A percentile compares a stretch with the other conserved stretches of the same genome.
Conservation (phyloP, 352 stramenopile species). For the Globisporangium megalacanthum region DNA sequence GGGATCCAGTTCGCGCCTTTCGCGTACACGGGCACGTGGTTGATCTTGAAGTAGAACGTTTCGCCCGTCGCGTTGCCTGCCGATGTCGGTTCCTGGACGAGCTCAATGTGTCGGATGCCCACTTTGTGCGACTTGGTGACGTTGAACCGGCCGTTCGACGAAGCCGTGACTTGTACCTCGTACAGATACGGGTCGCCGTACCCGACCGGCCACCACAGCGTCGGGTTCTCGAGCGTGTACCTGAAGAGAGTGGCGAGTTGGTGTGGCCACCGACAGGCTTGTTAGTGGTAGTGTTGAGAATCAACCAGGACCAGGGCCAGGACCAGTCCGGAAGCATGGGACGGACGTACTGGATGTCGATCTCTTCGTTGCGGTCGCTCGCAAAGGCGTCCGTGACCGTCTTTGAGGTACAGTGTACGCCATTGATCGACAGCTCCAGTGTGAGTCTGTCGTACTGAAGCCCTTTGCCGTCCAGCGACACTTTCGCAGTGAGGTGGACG, state of each 20-base stretch:
- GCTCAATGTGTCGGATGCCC: conserved; percentile 55
- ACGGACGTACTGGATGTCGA: conserved; percentile 32
- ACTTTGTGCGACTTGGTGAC: conserved; percentile 36
- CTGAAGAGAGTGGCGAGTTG: neutral
- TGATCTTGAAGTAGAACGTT: conserved; percentile 77
- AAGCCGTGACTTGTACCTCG: conserved; percentile 35
- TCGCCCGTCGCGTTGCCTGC: conserved; percentile 35
- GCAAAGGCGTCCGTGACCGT: conserved; percentile 12
- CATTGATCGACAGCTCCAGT: conserved; percentile 47
- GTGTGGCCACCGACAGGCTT: no score
- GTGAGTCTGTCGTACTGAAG: conserved; percentile 27
- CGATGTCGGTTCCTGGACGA: conserved; percentile 49
- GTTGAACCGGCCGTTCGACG: conserved; percentile 16
- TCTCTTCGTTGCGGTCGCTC: conserved; percentile 10
- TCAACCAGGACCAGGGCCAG: neutral
- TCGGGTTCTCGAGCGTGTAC: conserved; percentile 36
- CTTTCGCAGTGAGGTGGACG: conserved; percentile 34
- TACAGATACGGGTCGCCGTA: conserved; percentile 67
- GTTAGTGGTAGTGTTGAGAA: conserved; percentile 7
- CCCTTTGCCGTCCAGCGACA: conserved; percentile 26
- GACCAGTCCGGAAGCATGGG: neutral
- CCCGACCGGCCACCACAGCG: conserved; percentile 67
- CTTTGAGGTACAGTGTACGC: conserved; percentile 16
- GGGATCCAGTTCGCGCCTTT: conserved; percentile 84
- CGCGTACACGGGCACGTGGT: conserved; percentile 55